A percentile compares a stretch with the other conserved stretches of the same genome.
These are phyloP conservation scores for Hyaloscypha hepaticicola DNA, from an alignment of 495 filamentous ascomycete genomes.

Conservation along the genomic window DNA sequence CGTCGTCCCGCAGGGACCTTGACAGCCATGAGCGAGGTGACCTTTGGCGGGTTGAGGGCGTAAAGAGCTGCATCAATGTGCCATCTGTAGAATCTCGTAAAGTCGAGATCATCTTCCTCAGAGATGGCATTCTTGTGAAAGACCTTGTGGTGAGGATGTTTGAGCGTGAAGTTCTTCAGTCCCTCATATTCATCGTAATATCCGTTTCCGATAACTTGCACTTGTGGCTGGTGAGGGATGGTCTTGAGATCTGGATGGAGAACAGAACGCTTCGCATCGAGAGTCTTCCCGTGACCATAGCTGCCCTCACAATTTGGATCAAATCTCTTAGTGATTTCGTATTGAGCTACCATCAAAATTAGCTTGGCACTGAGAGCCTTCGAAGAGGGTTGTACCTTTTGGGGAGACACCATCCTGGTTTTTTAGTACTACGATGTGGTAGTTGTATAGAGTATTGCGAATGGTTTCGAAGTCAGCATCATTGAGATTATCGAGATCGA, in stretches of 20 bases:
- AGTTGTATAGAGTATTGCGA: conserved; percentile 57
- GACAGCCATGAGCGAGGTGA: conserved; percentile 68
- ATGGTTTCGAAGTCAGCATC: conserved; percentile 60
- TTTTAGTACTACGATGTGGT: conserved; percentile 68
- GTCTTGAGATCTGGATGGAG: conserved; percentile 78
- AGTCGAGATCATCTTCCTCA: conserved; percentile 60
- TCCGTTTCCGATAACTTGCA: conserved; percentile 77
- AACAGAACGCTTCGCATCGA: conserved; percentile 60
- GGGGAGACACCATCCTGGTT: conserved; percentile 59
- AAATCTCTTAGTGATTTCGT: conserved; percentile 66
- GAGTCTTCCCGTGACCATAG: conserved; percentile 72
- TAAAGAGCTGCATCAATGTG: conserved; percentile 79
- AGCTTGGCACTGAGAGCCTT: neutral
- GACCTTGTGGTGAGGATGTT: conserved; percentile 70
- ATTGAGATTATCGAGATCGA: conserved; percentile 58
- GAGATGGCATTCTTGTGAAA: conserved; percentile 67
- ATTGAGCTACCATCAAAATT: conserved; percentile 50
- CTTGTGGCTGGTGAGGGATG: conserved; percentile 73
- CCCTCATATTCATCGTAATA: conserved; percentile 64
- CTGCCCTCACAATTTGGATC: conserved; percentile 55
- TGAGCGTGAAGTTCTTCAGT: conserved; percentile 61
- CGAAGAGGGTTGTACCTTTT: conserved; percentile 26
- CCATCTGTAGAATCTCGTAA: conserved; percentile 75
- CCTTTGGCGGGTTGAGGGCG: conserved; percentile 65
- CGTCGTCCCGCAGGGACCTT: conserved; percentile 61